A percentile compares a stretch with the other conserved stretches of the same genome.
phyloP scores from a whole-genome alignment of 75 land plant species.

The Cunninghamia lanceolata region DNA sequence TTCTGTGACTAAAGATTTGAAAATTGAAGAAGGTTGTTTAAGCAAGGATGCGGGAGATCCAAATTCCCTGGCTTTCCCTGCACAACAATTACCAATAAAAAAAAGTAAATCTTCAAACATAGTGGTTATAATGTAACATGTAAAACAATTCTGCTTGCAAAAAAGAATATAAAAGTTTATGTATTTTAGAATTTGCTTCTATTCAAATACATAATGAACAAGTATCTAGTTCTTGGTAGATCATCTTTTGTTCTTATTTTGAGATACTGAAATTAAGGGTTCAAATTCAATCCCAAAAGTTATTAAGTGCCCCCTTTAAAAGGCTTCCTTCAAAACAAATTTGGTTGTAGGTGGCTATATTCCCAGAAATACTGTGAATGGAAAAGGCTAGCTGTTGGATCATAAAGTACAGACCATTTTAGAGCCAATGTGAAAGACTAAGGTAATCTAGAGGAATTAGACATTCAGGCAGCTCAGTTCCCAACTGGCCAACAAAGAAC shows the following conservation, averaged over 20 bases:
- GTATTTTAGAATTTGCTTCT: background rate
- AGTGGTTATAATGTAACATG: background rate
- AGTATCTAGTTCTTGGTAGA: background rate
- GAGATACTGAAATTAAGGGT: background rate
- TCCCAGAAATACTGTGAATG: too few species aligned
- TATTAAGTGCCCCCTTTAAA: background rate
- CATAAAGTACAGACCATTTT: background rate
- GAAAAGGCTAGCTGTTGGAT: background rate
- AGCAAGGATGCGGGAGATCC: constrained; percentile 16
- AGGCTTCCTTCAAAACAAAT: background rate
- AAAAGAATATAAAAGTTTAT: background rate
- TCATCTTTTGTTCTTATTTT: background rate
- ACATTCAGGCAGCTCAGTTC: background rate
- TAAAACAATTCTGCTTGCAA: background rate
- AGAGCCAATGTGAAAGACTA: background rate
- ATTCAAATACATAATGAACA: background rate
- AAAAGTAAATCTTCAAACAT: background rate
- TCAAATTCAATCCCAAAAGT: constrained; percentile 1
- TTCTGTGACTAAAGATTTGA: constrained; percentile 19
- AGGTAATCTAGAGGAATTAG: background rate
- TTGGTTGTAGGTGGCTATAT: too few species aligned
- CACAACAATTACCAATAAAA: constrained; percentile 7
- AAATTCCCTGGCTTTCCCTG: constrained; percentile 21
- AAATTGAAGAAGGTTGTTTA: constrained; percentile 17
- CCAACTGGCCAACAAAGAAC: background rate